Evolutionary conservation across 2,329 filamentous ascomycete species (phyloP), one percentile per base, ranked within the genome.

Genomic region (Colletotrichum shisoi): DNA sequence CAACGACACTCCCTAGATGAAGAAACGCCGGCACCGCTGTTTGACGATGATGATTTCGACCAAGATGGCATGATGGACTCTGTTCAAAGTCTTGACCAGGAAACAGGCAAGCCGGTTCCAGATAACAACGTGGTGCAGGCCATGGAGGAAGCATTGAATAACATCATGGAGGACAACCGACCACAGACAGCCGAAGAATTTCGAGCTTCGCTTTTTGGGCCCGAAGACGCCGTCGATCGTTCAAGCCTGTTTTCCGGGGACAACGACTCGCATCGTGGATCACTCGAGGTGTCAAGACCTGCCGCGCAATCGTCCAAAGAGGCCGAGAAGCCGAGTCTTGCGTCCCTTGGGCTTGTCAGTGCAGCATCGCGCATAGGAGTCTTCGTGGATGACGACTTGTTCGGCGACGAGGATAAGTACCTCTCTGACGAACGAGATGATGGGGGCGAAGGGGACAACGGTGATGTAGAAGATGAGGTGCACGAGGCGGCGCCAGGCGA

Each of bases 401-500:
- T 97, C 75, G 91, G 89, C 1, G 94, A 98, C 70, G 92, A 96
- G 73, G 88, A 92, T 73, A 93, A 89, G 72, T 93, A 93, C 71
- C 82, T 94, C 6, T 91, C 94, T 59, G 94, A 97, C 72, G 93
- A 97, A 73, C 89, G 90, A 59, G 92, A 93, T 57, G 92, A 94
- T 66, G 84, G 84, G 0, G 86, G 88, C 11, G 83, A 83, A 24
- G 82, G 83, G 21, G 81, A 82, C 2, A 82, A 83, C 13, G 82
- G 83, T 3, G 87, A 88, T 53, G 84, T 88, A 4, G 87, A 90
- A 13, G 93, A 97, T 70, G 90, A 93, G 71, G 93, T 99, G 9
- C 93, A 96, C 72, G 91, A 97, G 81, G 96, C 95, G 49, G 94
- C 93, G 0, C 95, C 96, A 1, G 95, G 95, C 44, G 95, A 99